These are phyloP conservation scores for Sporothrix sp. DNA, from an alignment of 2,329 filamentous ascomycete species.

Conservation along the genomic window DNA sequence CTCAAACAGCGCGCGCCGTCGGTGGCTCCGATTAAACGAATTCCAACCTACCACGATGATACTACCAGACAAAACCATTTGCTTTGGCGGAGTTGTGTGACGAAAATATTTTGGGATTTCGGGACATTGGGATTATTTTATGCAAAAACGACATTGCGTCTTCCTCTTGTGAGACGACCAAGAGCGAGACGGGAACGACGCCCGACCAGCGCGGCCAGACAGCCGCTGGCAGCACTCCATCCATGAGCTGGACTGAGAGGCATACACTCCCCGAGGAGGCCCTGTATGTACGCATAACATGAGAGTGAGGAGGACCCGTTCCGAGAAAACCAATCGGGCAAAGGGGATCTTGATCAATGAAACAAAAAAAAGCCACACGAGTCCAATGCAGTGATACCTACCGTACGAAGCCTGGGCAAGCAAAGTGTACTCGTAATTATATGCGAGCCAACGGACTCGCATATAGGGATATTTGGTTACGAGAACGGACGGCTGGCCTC, in stretches of 20 bases:
- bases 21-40: constrained; percentile 37
- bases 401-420: no score
- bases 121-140: constrained; percentile 5
- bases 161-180: not conserved
- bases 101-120: constrained; percentile 8
- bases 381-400: not conserved
- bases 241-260: not conserved
- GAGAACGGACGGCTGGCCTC: no score
- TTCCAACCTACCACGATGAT: constrained; percentile 10
- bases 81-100: constrained; percentile 15
- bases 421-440: no score
- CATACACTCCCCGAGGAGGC: constrained; percentile 4
- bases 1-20: constrained; percentile 47
- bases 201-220: not conserved
- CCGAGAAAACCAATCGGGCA: constrained; percentile 10
- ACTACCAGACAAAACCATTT: constrained; percentile 15
- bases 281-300: constrained; percentile 11
- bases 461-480: no score
- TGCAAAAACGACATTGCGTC: not conserved
- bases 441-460: no score
- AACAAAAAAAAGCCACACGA: constrained; percentile 3
- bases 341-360: constrained; percentile 1
- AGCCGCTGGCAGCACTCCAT: not conserved
- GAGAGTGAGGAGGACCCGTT: not conserved
- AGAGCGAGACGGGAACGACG: constrained; percentile 2